A percentile compares a stretch with the other conserved stretches of the same genome.
These are phyloP conservation scores for Lentinus brumalis DNA, from an alignment of 768 basidiomycete species.

Conservation along the genomic window DNA sequence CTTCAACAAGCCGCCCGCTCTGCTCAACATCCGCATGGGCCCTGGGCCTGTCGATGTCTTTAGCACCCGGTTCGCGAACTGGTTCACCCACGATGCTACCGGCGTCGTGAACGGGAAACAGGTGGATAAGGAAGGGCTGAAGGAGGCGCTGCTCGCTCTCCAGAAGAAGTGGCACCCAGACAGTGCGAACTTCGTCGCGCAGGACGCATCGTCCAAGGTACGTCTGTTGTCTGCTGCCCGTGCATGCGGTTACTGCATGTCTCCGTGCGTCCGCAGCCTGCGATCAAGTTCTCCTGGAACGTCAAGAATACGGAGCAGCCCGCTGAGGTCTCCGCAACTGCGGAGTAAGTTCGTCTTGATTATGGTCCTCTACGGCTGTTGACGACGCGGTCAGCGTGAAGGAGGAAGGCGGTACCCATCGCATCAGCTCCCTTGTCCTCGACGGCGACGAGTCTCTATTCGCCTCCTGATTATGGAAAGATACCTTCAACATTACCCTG, in stretches of 20 bases:
- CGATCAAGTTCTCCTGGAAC: conserved; percentile 25
- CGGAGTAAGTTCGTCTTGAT: conserved; percentile 20
- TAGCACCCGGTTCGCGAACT: conserved; percentile 32
- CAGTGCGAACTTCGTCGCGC: conserved; percentile 17
- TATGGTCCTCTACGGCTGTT: not conserved
- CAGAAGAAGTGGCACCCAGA: conserved; percentile 29
- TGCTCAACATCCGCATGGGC: conserved; percentile 24
- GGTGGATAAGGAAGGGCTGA: conserved; percentile 30
- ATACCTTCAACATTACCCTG: too few species aligned
- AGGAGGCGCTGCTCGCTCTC: conserved; percentile 28
- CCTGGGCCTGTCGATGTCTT: conserved; percentile 35
- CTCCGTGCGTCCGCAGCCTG: conserved; percentile 5
- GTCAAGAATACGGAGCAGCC: conserved; percentile 13
- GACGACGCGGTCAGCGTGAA: conserved; percentile 11
- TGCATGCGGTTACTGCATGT: not conserved
- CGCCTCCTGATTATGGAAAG: not conserved
- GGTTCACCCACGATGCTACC: conserved; percentile 26
- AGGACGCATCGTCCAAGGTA: conserved; percentile 13
- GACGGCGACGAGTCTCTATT: conserved; percentile 26
- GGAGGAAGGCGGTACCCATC: conserved; percentile 23
- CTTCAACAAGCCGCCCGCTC: conserved; percentile 24
- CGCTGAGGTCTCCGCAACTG: conserved; percentile 23
- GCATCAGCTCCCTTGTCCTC: conserved; percentile 24
- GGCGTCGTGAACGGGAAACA: conserved; percentile 26
- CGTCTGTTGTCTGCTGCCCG: not conserved